Base-by-base conservation (phyloP, 2,329 filamentous ascomycete genomes). In the Trematosphaeria pertusa region DNA sequence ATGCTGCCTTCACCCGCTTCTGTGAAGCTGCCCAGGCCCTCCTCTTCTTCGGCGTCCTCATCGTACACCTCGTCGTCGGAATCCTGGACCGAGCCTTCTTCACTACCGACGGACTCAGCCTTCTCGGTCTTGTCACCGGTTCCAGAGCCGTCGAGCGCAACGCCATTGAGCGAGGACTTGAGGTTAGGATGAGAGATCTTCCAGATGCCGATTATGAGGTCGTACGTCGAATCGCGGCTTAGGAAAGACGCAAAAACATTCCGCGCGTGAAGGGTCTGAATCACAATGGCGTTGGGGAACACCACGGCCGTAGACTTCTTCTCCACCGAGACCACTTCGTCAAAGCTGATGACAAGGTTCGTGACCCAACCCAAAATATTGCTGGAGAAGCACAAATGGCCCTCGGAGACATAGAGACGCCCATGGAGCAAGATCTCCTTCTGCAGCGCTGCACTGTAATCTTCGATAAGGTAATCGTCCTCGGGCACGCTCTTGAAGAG, bases 281-380 rank as follows among this genome's bases (percentile, higher is more conserved):
- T 96, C 75, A 96, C 94, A 44, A 99, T 89, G 3, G 93, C 95
- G 66, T 99, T 99, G 49, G 95, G 96, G 74, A 99, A 97, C 1
- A 99, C 80, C 50, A 99, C 81, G 0, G 94, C 94, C 0, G 94
- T 99, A 68, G 87, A 97, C 71, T 96, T 89, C 76, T 97, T 97
- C 74, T 99, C 94, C 6, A 99, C 89, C 1, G 93, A 91, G 15
- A 97, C 90, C 47, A 99, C 90, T 72, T 99, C 94, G 66, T 99
- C 94, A 69, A 99, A 99, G 71, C 91, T 95, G 77, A 99, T 96
- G 41, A 99, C 93, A 32, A 99, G 78, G 1, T 94, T 99, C 0
- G 94, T 99, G 17, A 95, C 89, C 94, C 94, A 99, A 43, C 94
- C 94, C 36, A 99, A 83, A 57, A 99, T 99, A 69, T 99, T 99